These are phyloP conservation scores for Dendrobium nobile DNA, from an alignment of 106 monocot species.

Conservation along the genomic window DNA sequence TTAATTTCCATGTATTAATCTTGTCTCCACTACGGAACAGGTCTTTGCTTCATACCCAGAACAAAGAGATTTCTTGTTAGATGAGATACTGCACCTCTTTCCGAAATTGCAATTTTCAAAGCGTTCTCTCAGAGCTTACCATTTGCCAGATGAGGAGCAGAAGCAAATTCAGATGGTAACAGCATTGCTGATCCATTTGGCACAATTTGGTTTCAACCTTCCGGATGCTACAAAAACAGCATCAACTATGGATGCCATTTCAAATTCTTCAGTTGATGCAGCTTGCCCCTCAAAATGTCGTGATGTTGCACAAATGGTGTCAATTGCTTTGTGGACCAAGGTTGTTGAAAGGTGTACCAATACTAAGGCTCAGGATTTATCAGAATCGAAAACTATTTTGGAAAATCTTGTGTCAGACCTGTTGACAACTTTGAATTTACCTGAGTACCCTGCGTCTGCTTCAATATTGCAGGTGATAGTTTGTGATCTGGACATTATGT, in stretches of 20 bases:
- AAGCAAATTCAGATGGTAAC: constrained; percentile 99
- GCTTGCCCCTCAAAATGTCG: constrained; percentile 53
- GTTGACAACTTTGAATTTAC: constrained; percentile 83
- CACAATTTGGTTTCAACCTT: constrained; percentile 70
- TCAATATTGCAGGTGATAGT: constrained; percentile 78
- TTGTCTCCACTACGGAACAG: constrained; percentile 28
- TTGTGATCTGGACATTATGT: not conserved
- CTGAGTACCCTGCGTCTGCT: constrained; percentile 94
- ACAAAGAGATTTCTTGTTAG: constrained; percentile 76
- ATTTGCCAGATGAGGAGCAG: constrained; percentile 89
- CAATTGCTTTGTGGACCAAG: constrained; percentile 82
- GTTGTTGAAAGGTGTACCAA: constrained; percentile 80
- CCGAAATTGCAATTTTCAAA: constrained; percentile 86
- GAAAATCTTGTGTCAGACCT: constrained; percentile 91
- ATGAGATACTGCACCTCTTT: constrained; percentile 87
- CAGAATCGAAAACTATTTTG: constrained; percentile 73
- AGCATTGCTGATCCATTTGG: constrained; percentile 84
- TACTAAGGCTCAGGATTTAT: constrained; percentile 74
- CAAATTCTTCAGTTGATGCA: constrained; percentile 52
- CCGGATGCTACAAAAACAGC: constrained; percentile 51
- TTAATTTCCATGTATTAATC: not conserved
- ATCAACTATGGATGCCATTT: constrained; percentile 38
- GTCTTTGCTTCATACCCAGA: constrained; percentile 80
- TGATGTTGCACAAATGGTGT: constrained; percentile 64
- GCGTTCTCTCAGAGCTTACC: constrained; percentile 70